A percentile compares a stretch with the other conserved stretches of the same genome.
phyloP scores from a whole-genome alignment of 768 basidiomycete species.

The Tricholoma bakamatsutake region DNA sequence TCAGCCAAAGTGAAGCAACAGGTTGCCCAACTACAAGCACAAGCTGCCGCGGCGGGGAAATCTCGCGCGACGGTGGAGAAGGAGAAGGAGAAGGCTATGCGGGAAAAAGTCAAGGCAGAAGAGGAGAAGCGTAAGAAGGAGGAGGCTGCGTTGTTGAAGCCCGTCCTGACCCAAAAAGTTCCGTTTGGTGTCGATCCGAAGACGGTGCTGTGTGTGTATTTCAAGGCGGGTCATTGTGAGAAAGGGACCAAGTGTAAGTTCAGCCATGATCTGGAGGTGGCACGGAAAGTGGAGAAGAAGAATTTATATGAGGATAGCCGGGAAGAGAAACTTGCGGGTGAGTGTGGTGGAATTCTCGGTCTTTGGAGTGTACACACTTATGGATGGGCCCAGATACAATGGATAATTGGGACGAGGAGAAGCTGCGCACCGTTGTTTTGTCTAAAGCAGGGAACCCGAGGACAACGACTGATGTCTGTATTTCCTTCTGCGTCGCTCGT shows the following conservation, averaged over 20 bases:
- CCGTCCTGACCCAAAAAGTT: conserved; percentile 77
- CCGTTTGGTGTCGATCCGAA: conserved; percentile 97
- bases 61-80: conserved; percentile 75
- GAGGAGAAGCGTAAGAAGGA: conserved; percentile 84
- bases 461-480: conserved; percentile 81
- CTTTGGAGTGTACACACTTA: not conserved
- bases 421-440: conserved; percentile 80
- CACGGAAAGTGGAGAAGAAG: conserved; percentile 90
- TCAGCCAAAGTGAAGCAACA: conserved; percentile 89
- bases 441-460: conserved; percentile 87
- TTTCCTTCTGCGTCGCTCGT: not conserved
- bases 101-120: conserved; percentile 68
- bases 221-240: conserved; percentile 88
- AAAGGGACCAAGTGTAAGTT: conserved; percentile 97
- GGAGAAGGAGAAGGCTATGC: conserved; percentile 76
- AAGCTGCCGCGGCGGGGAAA: conserved; percentile 70
- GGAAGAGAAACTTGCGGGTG: conserved; percentile 74
- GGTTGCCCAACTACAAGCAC: conserved; percentile 74
- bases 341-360: conserved; percentile 11
- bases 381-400: conserved; percentile 67
- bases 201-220: conserved; percentile 87
- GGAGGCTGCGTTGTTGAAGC: conserved; percentile 77
- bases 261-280: conserved; percentile 88
- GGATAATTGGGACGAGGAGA: conserved; percentile 97
- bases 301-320: conserved; percentile 87